Base-by-base conservation (phyloP, 306 rosid species). In the Acacia confusa region DNA sequence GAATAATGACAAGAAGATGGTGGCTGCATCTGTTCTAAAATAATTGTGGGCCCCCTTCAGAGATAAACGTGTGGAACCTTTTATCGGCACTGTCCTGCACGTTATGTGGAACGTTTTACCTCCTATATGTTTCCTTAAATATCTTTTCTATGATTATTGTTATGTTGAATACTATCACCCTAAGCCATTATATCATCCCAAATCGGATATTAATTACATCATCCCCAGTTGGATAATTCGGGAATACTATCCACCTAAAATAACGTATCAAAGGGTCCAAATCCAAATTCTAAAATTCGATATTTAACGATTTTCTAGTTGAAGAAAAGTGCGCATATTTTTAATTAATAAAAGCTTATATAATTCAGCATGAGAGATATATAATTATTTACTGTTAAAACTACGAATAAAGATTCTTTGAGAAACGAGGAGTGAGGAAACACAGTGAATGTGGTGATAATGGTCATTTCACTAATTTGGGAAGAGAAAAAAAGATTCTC, bases 21-120 rank as follows among this genome's bases (percentile, higher is more conserved):
- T 67, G 72, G 24, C 13, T 9, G 72, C 30, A 38, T 36, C 16
- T 38, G 27, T 67, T 68, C 27, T 11, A 11, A 68, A 68, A 68
- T 40, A 0, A 68, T 38, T 68, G 70, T 44, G 73, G 73, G 73
- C 13, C 73, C 73, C 60, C 61, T 2, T 53, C 58, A 52, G 9
- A 52, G 58, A 52, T 52, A 76, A 83, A 84, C 86, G 82, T 77
- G 84, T 85, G 94, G 82, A 85, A 65, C 67, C 74, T 81, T 79
- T 69, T 78, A 41, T 82, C 85, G 86, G 72, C 78, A 78, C 80
- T 53, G 84, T 84, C 81, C 55, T 79, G 75, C 86, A 84, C 86
- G 83, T n/a, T n/a, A n/a, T n/a, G n/a, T 87, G 95, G 84, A n/a
- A n/a, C n/a, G n/a, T n/a, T n/a, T n/a, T n/a, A n/a, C n/a, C 88